Percentiles rank a stretch among this genome's conserved stretches.
Evolutionary conservation across 352 stramenopile genomes (phyloP).

Genomic region (Pythium periplocum): DNA sequence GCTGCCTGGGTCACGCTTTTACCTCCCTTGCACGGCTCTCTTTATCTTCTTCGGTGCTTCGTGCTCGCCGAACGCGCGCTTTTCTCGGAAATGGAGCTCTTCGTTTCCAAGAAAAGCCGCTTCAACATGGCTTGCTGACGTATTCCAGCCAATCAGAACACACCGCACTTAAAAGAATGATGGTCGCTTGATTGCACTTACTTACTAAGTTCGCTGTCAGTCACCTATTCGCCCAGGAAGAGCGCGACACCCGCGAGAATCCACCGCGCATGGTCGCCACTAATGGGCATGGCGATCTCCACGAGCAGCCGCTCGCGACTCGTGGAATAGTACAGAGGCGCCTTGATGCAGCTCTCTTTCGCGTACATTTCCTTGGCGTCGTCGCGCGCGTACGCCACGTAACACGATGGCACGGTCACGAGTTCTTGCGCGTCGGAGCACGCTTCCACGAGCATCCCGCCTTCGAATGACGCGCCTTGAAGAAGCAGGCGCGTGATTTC

Average conservation of each 20-base stretch:
- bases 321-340: constrained; percentile 77
- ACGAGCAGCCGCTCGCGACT: constrained; percentile 74
- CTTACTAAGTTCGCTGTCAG: too few species aligned
- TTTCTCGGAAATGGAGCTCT: too few species aligned
- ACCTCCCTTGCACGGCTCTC: not conserved
- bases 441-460: constrained; percentile 69
- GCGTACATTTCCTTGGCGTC: constrained; percentile 73
- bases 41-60: not conserved
- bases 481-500: constrained; percentile 76
- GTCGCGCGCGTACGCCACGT: constrained; percentile 73
- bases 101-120: too few species aligned
- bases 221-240: constrained; percentile 62
- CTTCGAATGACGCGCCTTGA: constrained; percentile 86
- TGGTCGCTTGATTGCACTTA: too few species aligned
- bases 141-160: constrained; percentile 5
- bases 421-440: constrained; percentile 81
- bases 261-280: constrained; percentile 66
- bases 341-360: constrained; percentile 69
- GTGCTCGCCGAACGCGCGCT: too few species aligned
- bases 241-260: constrained; percentile 78
- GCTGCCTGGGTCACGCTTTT: not conserved
- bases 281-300: constrained; percentile 77
- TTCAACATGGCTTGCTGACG: too few species aligned
- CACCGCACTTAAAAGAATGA: constrained; percentile 1
- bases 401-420: constrained; percentile 71